Conservation (phyloP, 2,329 filamentous ascomycete genomes). For the Talaromyces islandicus region DNA sequence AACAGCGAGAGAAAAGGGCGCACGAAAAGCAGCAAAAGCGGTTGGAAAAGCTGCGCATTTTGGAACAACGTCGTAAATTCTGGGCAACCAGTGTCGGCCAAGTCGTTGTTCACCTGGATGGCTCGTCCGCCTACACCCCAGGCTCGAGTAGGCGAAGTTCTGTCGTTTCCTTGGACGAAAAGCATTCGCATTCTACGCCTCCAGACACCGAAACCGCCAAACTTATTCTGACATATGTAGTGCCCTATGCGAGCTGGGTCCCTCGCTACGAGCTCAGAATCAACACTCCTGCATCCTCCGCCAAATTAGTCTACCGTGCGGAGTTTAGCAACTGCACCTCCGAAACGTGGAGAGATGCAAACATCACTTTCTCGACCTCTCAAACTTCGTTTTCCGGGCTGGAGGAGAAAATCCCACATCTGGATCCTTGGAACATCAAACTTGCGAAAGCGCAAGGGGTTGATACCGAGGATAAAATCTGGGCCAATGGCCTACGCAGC, state of each 20-base stretch:
- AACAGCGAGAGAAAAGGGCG: constrained; percentile 15
- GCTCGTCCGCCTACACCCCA: constrained; percentile 17
- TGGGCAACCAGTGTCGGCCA: constrained; percentile 31
- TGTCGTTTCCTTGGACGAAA: constrained; percentile 18
- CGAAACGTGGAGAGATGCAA: constrained; percentile 58
- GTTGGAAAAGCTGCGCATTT: constrained; percentile 16
- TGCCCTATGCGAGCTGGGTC: constrained; percentile 52
- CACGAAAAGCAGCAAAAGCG: constrained; percentile 22
- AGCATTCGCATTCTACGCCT: not conserved
- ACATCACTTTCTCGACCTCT: constrained; percentile 57
- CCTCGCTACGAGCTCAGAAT: constrained; percentile 59
- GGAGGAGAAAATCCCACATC: constrained; percentile 49
- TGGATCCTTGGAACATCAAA: constrained; percentile 54
- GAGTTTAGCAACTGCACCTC: constrained; percentile 57
- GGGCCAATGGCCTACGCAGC: constrained; percentile 13
- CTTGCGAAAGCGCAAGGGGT: constrained; percentile 31
- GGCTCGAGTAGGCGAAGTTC: constrained; percentile 19
- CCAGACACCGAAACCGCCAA: constrained; percentile 12
- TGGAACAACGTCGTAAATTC: constrained; percentile 29
- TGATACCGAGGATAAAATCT: constrained; percentile 14
- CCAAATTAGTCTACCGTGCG: constrained; percentile 55
- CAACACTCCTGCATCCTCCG: constrained; percentile 50
- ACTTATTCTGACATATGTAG: constrained; percentile 55
- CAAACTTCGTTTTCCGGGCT: constrained; percentile 54
- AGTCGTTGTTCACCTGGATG: constrained; percentile 32